Evolutionary conservation across 169 alveolate species (phyloP), one percentile per base, ranked within the genome.

Genomic region (Babesia ovata): DNA sequence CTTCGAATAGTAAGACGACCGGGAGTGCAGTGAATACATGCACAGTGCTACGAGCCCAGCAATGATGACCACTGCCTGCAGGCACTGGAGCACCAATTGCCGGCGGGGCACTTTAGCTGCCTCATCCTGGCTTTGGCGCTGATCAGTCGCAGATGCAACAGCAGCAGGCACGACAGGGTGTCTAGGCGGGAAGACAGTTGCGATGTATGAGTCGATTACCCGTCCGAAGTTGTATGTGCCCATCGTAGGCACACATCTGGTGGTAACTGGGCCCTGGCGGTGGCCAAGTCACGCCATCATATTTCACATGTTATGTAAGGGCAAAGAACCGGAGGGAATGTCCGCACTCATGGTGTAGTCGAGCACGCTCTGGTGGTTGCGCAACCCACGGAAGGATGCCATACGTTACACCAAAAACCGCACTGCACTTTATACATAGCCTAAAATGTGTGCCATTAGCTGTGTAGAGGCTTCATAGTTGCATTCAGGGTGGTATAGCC

Each of bases 151-250:
- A 0, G 50, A 7, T 10, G 50, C 19, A 59, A 29, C 50, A 10
- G 29, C 69, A 4, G n/a, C 49, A 1, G 29, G n/a, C 22, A 12
- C 45, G 17, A 36, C 70, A 16, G 33, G 36, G n/a, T 17, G 45
- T 4, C 39, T n/a, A 11, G 50, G 29, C 22, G 88, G 83, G 61
- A 81, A 81, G 9, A 81, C 62, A 22, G 44, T 46, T 17, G 67
- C 52, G 28, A 81, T 73, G 49, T 81, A 81, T 19, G 81, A 33
- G 42, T 81, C 76, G 26, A 81, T 53, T 19, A 81, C 78, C 22
- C 53, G 79, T 17, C 76, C 88, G 69, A 81, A 81, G 66, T 81
- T 81, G 67, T 69, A 71, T n/a, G 63, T 60, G 53, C 26, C 71
- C 67, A 26, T 53, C 85, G 57, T 81, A n/a, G 26, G 53, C 44